phyloP scores from a whole-genome alignment of 345 rosid species.

The Sisymbrium altissimum region DNA sequence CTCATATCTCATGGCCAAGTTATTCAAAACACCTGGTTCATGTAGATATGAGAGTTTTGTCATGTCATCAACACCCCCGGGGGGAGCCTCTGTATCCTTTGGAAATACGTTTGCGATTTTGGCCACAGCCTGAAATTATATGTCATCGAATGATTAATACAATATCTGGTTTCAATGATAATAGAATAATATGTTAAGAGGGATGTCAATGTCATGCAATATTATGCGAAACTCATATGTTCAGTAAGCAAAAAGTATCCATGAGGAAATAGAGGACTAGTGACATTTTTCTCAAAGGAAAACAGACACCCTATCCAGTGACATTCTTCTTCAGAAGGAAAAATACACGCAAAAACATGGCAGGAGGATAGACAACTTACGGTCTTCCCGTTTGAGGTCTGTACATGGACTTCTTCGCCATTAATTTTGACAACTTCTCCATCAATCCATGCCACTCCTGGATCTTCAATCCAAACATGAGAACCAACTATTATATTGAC shows the following conservation, averaged over 20 bases:
- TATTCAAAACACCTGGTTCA: conserved; percentile 94
- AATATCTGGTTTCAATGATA: conserved; percentile 1
- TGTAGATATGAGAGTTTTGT: conserved; percentile 98
- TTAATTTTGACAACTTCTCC: conserved; percentile 80
- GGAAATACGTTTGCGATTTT: conserved; percentile 80
- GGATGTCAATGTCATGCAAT: background rate
- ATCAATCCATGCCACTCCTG: conserved; percentile 80
- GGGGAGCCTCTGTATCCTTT: conserved; percentile 92
- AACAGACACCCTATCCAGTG: conserved; percentile 2
- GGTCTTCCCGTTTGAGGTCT: conserved; percentile 58
- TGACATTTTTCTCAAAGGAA: background rate
- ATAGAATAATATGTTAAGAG: background rate
- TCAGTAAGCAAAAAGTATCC: background rate
- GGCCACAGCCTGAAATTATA: conserved; percentile 65
- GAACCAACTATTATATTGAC: conserved; percentile 93
- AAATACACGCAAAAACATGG: conserved; percentile 6
- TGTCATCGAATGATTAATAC: conserved; percentile 3
- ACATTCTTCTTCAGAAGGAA: conserved; percentile 6
- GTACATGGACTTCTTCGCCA: conserved; percentile 74
- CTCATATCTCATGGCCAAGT: conserved; percentile 93
- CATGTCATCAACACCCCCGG: conserved; percentile 99
- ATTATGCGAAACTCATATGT: conserved; percentile 3
- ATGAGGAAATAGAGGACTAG: background rate
- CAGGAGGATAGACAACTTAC: conserved; percentile 47
- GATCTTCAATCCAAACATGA: conserved; percentile 96